phyloP scores from a whole-genome alignment of 768 basidiomycete species.

The Ramaria sp. region DNA sequence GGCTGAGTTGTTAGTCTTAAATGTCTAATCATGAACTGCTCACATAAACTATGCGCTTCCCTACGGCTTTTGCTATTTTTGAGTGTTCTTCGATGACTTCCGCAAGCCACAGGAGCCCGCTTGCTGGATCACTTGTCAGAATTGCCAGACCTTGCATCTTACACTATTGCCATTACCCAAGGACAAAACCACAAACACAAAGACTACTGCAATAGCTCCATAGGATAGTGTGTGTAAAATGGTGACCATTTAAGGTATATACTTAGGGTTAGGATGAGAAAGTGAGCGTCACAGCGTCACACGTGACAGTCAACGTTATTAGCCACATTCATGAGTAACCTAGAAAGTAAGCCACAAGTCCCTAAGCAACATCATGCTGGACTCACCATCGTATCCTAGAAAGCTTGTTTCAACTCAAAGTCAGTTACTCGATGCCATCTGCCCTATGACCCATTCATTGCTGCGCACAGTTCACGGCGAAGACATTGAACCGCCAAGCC shows the following conservation, averaged over 20 bases:
- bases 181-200: conserved; percentile 86
- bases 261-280: neutral
- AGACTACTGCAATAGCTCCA: conserved; percentile 62
- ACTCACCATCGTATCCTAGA: conserved; percentile 37
- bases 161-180: conserved; percentile 46
- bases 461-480: conserved; percentile 81
- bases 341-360: conserved; percentile 1
- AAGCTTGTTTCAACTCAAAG: conserved; percentile 98
- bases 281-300: neutral
- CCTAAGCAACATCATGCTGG: conserved; percentile 21
- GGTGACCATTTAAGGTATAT: neutral
- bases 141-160: conserved; percentile 7
- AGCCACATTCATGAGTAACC: conserved; percentile 6
- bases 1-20: conserved; percentile 7
- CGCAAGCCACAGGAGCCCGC: conserved; percentile 86
- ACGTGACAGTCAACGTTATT: neutral
- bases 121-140: conserved; percentile 41
- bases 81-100: conserved; percentile 95
- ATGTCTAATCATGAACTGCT: conserved; percentile 17
- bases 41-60: conserved; percentile 83
- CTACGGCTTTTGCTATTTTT: conserved; percentile 66
- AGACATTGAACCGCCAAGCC: conserved; percentile 87
- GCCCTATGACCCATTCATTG: conserved; percentile 8
- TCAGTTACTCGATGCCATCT: conserved; percentile 22
- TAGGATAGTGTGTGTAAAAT: conserved; percentile 27